A percentile compares a stretch with the other conserved stretches of the same genome.
phyloP scores from a whole-genome alignment of 164 flowering plant species.

The Vitis labrusca region DNA sequence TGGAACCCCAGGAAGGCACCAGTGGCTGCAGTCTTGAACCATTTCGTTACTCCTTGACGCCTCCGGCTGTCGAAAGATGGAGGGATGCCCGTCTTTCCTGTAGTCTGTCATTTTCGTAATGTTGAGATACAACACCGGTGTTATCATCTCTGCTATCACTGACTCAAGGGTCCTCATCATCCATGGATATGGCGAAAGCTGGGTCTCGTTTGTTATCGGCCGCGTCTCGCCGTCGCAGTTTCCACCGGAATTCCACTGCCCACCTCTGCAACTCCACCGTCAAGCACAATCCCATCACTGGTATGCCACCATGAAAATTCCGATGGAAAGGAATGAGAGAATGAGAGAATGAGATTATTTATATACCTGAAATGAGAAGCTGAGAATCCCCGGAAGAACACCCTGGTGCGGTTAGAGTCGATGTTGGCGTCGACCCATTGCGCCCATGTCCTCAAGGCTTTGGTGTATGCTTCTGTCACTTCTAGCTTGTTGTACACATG shows the following conservation, averaged over 20 bases:
- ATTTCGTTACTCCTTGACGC: slow-evolving; percentile 8
- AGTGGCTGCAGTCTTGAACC: slow-evolving; percentile 62
- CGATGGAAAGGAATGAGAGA: background rate
- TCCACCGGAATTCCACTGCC: slow-evolving; percentile 70
- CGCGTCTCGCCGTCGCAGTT: slow-evolving; percentile 44
- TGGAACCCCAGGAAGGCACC: slow-evolving; percentile 68
- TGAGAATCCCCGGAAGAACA: slow-evolving; percentile 57
- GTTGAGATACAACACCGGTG: slow-evolving; percentile 54
- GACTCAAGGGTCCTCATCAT: slow-evolving; percentile 56
- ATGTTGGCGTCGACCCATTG: slow-evolving; percentile 58
- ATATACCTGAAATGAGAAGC: slow-evolving; percentile 58
- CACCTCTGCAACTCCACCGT: slow-evolving; percentile 41
- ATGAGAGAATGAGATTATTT: background rate
- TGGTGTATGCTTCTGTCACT: slow-evolving; percentile 45
- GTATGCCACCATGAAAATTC: background rate
- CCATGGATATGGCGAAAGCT: slow-evolving; percentile 42
- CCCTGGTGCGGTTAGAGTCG: slow-evolving; percentile 31
- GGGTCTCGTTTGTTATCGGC: slow-evolving; percentile 39
- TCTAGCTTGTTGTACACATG: slow-evolving; percentile 37
- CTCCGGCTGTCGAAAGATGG: slow-evolving; percentile 34
- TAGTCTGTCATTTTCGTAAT: slow-evolving; percentile 59
- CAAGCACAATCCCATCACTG: background rate
- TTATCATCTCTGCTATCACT: slow-evolving; percentile 47
- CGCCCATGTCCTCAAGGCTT: slow-evolving; percentile 62
- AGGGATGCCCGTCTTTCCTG: slow-evolving; percentile 71